These are phyloP conservation scores for Durio zibethinus DNA, from an alignment of 345 rosid genomes.

Conservation along the genomic window DNA sequence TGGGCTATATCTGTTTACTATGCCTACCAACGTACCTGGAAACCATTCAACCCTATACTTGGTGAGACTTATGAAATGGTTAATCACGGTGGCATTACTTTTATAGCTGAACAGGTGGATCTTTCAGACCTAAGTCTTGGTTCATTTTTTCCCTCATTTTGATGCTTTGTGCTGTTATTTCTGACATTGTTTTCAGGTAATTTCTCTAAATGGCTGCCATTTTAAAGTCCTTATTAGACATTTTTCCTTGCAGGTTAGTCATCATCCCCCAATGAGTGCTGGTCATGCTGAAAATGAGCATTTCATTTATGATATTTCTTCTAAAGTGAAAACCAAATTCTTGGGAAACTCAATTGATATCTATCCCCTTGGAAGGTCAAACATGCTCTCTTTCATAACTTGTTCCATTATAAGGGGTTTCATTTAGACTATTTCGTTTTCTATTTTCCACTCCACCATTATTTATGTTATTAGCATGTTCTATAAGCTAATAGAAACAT, in stretches of 20 bases:
- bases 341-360: constrained; percentile 75
- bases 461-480: background rate
- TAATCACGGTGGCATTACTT: constrained; percentile 67
- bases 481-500: background rate
- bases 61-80: constrained; percentile 94
- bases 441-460: background rate
- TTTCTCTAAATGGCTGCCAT: background rate
- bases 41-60: constrained; percentile 97
- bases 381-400: background rate
- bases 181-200: background rate
- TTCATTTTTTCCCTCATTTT: background rate
- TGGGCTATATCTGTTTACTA: constrained; percentile 91
- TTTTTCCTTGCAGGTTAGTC: constrained; percentile 52
- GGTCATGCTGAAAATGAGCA: constrained; percentile 86
- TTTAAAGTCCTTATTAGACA: background rate
- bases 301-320: constrained; percentile 66
- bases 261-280: constrained; percentile 85
- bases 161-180: background rate
- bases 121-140: background rate
- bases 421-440: background rate
- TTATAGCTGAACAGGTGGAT: constrained; percentile 83
- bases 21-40: constrained; percentile 91
- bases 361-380: constrained; percentile 77
- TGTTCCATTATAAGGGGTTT: background rate
- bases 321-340: constrained; percentile 79